Percentiles rank a stretch among this genome's conserved stretches.
These are phyloP conservation scores for Stylonectria norvegica DNA, from an alignment of 2,329 filamentous ascomycete species.

Conservation along the genomic window DNA sequence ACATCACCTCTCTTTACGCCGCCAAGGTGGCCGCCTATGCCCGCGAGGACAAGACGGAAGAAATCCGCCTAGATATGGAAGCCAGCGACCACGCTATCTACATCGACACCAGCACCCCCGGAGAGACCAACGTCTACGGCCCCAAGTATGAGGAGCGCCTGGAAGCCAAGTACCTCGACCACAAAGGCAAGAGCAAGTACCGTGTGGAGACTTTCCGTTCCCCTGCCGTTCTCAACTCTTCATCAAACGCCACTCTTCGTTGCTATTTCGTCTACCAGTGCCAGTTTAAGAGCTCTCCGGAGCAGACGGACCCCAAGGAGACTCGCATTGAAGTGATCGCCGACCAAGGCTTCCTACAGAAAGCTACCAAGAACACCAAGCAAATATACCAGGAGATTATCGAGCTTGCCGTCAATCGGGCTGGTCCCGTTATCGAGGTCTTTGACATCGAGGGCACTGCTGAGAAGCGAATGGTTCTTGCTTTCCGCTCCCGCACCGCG, in stretches of 20 bases:
- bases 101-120: constrained; percentile 94
- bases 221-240: constrained; percentile 66
- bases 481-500: constrained; percentile 90
- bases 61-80: constrained; percentile 95
- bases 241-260: constrained; percentile 77
- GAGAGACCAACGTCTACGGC: constrained; percentile 69
- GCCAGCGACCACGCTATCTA: constrained; percentile 93
- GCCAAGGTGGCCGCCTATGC: constrained; percentile 94
- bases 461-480: constrained; percentile 92
- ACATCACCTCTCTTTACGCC: constrained; percentile 94
- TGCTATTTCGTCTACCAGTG: constrained; percentile 99
- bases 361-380: constrained; percentile 94
- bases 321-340: constrained; percentile 88
- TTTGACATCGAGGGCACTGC: constrained; percentile 89
- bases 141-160: constrained; percentile 93
- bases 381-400: constrained; percentile 95
- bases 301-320: constrained; percentile 71
- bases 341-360: constrained; percentile 90
- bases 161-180: constrained; percentile 92
- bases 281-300: constrained; percentile 72
- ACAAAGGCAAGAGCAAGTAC: constrained; percentile 70
- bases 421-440: constrained; percentile 94
- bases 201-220: constrained; percentile 98
- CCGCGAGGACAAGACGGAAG: constrained; percentile 86
- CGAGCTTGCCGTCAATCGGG: constrained; percentile 75